Conservation (phyloP, 257 asterid genomes). For the Lavandula angustifolia region DNA sequence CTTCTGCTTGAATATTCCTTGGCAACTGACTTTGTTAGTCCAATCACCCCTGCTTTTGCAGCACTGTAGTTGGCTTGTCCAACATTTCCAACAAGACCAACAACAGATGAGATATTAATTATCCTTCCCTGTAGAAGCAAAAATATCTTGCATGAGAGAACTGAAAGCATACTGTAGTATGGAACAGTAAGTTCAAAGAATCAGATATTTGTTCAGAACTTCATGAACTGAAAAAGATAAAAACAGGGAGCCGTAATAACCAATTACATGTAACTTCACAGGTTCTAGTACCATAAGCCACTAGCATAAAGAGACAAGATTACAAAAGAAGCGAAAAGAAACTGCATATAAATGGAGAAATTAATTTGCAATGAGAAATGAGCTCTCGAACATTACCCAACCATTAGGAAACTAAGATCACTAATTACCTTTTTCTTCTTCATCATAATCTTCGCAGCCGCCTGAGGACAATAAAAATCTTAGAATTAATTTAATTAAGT, state of each 20-base stretch:
- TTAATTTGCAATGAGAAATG: too few species aligned
- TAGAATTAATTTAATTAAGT: constrained; percentile 28
- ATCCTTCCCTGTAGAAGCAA: constrained; percentile 78
- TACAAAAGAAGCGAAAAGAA: too few species aligned
- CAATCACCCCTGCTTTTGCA: constrained; percentile 98
- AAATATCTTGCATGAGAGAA: too few species aligned
- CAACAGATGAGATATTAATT: constrained; percentile 90
- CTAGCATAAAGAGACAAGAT: too few species aligned
- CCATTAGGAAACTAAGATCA: constrained; percentile 14
- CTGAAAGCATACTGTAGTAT: too few species aligned
- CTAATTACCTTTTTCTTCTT: constrained; percentile 88
- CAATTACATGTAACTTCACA: too few species aligned
- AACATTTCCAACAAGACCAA: constrained; percentile 90
- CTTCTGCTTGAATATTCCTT: constrained; percentile 94
- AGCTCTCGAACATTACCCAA: neutral
- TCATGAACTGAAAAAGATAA: constrained; percentile 1
- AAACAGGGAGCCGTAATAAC: too few species aligned
- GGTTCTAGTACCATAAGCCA: too few species aligned
- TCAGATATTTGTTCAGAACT: constrained; percentile 1
- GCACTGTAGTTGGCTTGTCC: constrained; percentile 99
- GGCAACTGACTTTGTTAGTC: constrained; percentile 89
- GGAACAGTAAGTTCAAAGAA: too few species aligned
- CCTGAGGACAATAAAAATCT: constrained; percentile 52
- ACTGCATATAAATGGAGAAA: too few species aligned
- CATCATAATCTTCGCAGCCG: constrained; percentile 96